These are phyloP conservation scores for Monilinia laxa DNA, from an alignment of 2,329 filamentous ascomycete genomes.

Conservation along the genomic window DNA sequence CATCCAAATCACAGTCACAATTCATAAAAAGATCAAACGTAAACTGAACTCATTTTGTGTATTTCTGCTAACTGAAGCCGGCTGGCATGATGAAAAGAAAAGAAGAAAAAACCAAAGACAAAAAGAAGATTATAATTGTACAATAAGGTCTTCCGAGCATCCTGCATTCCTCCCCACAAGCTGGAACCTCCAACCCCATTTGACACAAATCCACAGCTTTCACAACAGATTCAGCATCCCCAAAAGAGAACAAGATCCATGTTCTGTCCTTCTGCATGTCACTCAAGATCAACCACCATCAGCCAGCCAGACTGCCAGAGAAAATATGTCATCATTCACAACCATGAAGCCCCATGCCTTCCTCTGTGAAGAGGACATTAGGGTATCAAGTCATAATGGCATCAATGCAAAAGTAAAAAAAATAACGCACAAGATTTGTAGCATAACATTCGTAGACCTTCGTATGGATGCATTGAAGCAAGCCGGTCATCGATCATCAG, in stretches of 20 bases:
- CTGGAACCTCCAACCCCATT: slow-evolving; percentile 9
- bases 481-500: slow-evolving; percentile 21
- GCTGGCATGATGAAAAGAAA: slow-evolving; percentile 34
- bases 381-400: slow-evolving; percentile 13
- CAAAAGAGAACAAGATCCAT: slow-evolving; percentile 11
- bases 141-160: slow-evolving; percentile 33
- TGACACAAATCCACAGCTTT: slow-evolving; percentile 19
- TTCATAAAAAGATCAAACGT: neutral
- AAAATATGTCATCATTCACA: slow-evolving; percentile 24
- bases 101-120: slow-evolving; percentile 10
- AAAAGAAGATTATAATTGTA: slow-evolving; percentile 40
- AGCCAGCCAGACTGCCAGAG: slow-evolving; percentile 38
- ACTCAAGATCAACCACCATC: slow-evolving; percentile 25
- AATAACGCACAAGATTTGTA: slow-evolving; percentile 9
- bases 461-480: slow-evolving; percentile 20
- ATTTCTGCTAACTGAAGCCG: slow-evolving; percentile 35
- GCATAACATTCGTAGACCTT: slow-evolving; percentile 23
- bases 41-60: neutral
- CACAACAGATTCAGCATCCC: neutral
- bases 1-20: neutral
- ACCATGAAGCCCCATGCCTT: slow-evolving; percentile 20
- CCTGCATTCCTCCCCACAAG: slow-evolving; percentile 28
- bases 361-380: neutral
- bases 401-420: slow-evolving; percentile 15
- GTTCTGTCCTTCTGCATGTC: slow-evolving; percentile 32